Evolutionary conservation across 257 asterid species (phyloP).

Genomic region (Solanum sparsipilum): DNA sequence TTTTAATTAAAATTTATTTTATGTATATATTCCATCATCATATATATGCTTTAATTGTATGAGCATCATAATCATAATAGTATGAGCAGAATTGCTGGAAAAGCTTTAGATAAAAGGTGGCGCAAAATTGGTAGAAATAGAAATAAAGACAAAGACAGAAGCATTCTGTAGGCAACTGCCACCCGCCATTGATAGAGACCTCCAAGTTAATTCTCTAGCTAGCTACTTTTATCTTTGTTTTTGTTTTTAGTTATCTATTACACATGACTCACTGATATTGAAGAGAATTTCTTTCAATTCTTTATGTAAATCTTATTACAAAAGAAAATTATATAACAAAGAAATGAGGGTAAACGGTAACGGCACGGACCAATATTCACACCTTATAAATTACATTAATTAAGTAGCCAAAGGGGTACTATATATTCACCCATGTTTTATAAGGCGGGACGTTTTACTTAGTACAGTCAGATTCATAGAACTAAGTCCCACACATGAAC

Average conservation of each 20-base stretch:
- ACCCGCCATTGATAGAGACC: constrained; percentile 51
- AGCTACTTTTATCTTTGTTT: neutral
- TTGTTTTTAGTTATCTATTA: neutral
- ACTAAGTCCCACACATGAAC: no score
- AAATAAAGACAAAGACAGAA: neutral
- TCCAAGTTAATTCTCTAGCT: neutral
- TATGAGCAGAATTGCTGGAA: constrained; percentile 52
- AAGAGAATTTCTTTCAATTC: neutral
- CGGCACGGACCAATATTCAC: neutral
- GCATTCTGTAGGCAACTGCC: constrained; percentile 25
- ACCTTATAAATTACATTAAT: neutral
- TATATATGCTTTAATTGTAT: neutral
- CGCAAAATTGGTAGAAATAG: constrained; percentile 29
- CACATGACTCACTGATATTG: neutral
- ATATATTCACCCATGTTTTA: no score
- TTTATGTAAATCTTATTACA: neutral
- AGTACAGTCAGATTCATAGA: no score
- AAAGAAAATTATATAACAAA: neutral
- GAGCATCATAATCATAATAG: neutral
- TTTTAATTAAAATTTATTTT: neutral
- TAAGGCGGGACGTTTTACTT: no score
- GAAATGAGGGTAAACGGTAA: neutral
- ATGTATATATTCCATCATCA: neutral
- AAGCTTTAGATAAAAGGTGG: constrained; percentile 53
- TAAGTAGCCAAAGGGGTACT: neutral